Base-by-base conservation (phyloP, 2,329 filamentous ascomycete genomes). In the Lachnellula occidentalis region DNA sequence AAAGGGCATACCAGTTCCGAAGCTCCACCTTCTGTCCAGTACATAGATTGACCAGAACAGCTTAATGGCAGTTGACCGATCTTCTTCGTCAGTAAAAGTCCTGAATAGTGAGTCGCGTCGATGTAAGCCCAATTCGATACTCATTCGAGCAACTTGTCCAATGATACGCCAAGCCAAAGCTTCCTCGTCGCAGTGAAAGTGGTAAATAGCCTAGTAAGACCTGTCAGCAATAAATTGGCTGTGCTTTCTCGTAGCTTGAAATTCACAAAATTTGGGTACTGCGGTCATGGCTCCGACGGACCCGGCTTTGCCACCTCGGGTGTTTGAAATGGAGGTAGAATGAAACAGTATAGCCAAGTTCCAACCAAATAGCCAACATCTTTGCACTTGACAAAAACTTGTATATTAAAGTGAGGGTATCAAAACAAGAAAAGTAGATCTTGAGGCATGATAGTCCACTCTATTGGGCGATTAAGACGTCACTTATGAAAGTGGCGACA, bases 21-120 rank as follows among this genome's bases (percentile, higher is more conserved):
- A 90, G 59, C 87, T 90, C 90, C 90, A 96, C 49, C 91, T 79
- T 39, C 90, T 79, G 68, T 96, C 92, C 39, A 96, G 76, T 4
- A 91, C 85, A 66, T 94, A 95, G 17, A 91, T 84, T 1, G 87
- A 84, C 92, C 90, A 96, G 70, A 95, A 95, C 14, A 89, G 81
- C 48, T 86, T 82, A 27, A 88, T 78, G 0, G 87, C 84, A 49
- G 82, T 78, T 48, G 78, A 76, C 48, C 88, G 80, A 58, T 91
- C 87, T 42, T 83, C 77, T 45, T 88, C 83, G 59, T 87, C 81
- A 7, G 78, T 72, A 46, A 92, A 89, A 17, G 78, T 76, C 55
- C 80, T 82, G 51, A 84, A 74, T 55, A 95, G 78, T 0, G 86
- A 88, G 59, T 90, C 86, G 54, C 83, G 80, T 42, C 89, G 82